Evolutionary conservation across 352 stramenopile genomes (phyloP), one percentile per base, ranked within the genome.

Genomic region (Phytophthora palmivora): DNA sequence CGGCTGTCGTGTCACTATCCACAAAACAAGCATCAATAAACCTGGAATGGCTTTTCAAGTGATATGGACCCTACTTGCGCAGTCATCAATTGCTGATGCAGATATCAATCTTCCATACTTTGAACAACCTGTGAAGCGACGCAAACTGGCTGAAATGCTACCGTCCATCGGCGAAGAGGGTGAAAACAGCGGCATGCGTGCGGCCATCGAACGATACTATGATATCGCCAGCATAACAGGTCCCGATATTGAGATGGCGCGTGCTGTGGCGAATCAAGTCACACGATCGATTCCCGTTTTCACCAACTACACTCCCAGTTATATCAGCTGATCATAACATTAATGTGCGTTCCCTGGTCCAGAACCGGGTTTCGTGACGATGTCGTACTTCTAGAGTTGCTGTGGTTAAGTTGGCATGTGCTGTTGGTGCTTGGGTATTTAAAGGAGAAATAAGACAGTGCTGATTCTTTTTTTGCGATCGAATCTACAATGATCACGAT

Each of bases 131-230:
- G 19, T 82, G 6, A 85, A 82, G 60, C 54, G 72, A 70, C 62
- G 49, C 28, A 80, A 82, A 50, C n/a, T 82, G 26, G 30, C 5
- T 1, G n/a, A 63, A 15, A 43, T 68, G 37, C 41, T 75, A 26
- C 57, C 64, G 9, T n/a, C 57, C 19, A 62, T 70, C 53, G 24
- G n/a, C n/a, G n/a, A 32, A 41, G 57, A 65, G 18, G 57, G 61
- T 39, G 59, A 55, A n/a, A n/a, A n/a, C n/a, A n/a, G n/a, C n/a
- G n/a, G n/a, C n/a, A n/a, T n/a, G n/a, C n/a, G n/a, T n/a, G 37
- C 8, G 59, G 43, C 43, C 2, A n/a, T 80, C 39, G 61, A 83
- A 62, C 62, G 65, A 58, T 79, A 78, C 63, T 76, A 72, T 55
- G 65, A 73, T 37, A 65, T 78, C 51, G 59, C 59, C 42, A 74